phyloP scores from a whole-genome alignment of 2,329 filamentous ascomycete genomes.

The Xylariales sp. region DNA sequence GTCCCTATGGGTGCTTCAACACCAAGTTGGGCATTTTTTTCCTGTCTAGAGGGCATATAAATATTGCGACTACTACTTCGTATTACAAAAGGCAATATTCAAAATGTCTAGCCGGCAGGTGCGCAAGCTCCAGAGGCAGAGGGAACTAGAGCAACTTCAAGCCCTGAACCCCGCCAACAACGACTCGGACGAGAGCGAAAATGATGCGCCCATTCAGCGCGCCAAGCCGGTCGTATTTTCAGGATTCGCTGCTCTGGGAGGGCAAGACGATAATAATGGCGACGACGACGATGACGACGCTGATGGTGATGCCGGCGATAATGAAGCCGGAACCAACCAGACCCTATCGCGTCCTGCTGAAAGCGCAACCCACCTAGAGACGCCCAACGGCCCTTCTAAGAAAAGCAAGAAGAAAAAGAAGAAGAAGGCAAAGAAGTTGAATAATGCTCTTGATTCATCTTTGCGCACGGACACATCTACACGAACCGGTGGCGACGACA shows the following conservation, averaged over 20 bases:
- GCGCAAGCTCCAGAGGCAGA: conserved; percentile 59
- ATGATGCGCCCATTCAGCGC: conserved; percentile 52
- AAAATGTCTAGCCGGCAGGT: conserved; percentile 51
- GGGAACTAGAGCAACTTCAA: conserved; percentile 56
- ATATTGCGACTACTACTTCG: background rate
- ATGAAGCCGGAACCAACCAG: conserved; percentile 50
- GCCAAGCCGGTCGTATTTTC: conserved; percentile 61
- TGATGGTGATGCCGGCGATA: conserved; percentile 53
- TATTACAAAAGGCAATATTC: background rate
- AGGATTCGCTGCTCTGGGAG: conserved; percentile 62
- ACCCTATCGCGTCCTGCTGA: conserved; percentile 35
- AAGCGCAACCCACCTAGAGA: conserved; percentile 34
- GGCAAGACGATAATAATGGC: conserved; percentile 55
- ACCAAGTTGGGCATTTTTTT: too few species aligned
- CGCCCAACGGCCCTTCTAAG: conserved; percentile 46
- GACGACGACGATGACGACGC: conserved; percentile 52
- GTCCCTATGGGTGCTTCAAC: background rate
- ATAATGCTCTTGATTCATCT: conserved; percentile 26
- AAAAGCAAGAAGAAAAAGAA: conserved; percentile 55
- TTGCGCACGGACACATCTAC: conserved; percentile 34
- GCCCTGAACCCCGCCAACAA: conserved; percentile 51
- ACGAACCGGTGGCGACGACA: conserved; percentile 60
- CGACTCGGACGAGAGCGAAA: conserved; percentile 52
- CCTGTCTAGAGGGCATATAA: too few species aligned
- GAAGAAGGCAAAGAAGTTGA: conserved; percentile 50